These are phyloP conservation scores for Dictyostelium capitatum DNA, from an alignment of 78 protist species.

Conservation along the genomic window DNA sequence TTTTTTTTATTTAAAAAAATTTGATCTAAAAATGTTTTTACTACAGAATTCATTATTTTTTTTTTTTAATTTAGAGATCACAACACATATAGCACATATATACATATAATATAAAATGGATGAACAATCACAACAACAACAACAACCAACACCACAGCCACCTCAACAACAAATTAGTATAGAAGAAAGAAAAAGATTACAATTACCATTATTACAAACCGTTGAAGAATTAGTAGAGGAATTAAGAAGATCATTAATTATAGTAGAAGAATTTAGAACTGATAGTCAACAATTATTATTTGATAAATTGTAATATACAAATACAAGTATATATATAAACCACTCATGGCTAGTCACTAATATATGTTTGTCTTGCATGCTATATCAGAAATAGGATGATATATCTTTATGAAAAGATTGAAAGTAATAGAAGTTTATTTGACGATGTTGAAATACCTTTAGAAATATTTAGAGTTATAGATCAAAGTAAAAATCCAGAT, in stretches of 20 bases:
- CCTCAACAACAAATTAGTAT: background rate
- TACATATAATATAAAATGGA: background rate
- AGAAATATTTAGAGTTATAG: conserved; percentile 74
- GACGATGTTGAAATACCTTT: conserved; percentile 61
- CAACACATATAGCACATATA: too few relatives aligned
- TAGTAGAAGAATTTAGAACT: conserved; percentile 66
- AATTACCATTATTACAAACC: conserved; percentile 32
- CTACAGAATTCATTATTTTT: too few relatives aligned
- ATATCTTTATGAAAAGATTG: conserved; percentile 53
- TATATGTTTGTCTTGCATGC: background rate
- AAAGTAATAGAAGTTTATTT: conserved; percentile 34
- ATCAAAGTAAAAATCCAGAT: conserved; percentile 78
- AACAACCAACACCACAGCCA: background rate
- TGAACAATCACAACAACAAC: conserved; percentile 14
- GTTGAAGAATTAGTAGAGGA: conserved; percentile 71
- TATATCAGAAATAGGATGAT: conserved; percentile 39
- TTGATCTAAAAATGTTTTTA: too few relatives aligned
- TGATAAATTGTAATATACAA: conserved; percentile 39
- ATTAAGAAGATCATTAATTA: conserved; percentile 32
- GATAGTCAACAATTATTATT: conserved; percentile 40
- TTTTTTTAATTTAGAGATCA: too few relatives aligned
- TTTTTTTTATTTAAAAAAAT: background rate
- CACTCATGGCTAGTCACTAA: background rate
- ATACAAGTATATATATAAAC: background rate
- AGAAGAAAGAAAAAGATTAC: background rate